Conservation (phyloP, 1,139 yeast genomes). For the Pichia sp. region DNA sequence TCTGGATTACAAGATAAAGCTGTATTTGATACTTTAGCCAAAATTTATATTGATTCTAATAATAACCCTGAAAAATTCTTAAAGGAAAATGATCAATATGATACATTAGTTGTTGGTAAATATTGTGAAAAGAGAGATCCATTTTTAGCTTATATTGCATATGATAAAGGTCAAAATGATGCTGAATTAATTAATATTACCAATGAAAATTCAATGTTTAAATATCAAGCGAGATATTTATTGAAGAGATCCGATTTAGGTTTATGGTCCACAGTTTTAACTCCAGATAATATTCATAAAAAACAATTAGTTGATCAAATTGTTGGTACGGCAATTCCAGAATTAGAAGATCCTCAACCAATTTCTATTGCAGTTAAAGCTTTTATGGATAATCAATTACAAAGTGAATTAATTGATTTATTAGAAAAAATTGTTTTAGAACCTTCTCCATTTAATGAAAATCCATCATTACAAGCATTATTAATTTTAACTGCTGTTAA, state of each 20-base stretch:
- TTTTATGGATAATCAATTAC: conserved; percentile 92
- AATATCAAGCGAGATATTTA: conserved; percentile 95
- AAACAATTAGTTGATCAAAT: conserved; percentile 90
- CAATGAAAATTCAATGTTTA: conserved; percentile 96
- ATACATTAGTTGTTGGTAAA: conserved; percentile 90
- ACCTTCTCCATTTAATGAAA: conserved; percentile 95
- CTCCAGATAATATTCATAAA: conserved; percentile 75
- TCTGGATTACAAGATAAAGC: conserved; percentile 90
- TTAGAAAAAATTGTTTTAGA: conserved; percentile 93
- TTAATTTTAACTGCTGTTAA: conserved; percentile 90
- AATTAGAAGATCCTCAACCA: conserved; percentile 91
- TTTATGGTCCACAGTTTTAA: conserved; percentile 77
- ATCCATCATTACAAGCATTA: conserved; percentile 90
- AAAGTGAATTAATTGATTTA: conserved; percentile 86
- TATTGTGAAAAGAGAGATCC: conserved; percentile 99
- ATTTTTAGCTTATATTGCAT: conserved; percentile 92
- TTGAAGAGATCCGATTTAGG: conserved; percentile 75
- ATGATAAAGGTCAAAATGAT: conserved; percentile 91
- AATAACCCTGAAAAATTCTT: conserved; percentile 96
- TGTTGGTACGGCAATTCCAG: conserved; percentile 95
- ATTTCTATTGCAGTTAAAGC: conserved; percentile 95
- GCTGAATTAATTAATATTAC: conserved; percentile 85
- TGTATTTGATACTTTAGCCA: conserved; percentile 90
- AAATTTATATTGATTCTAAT: conserved; percentile 95
- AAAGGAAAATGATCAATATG: conserved; percentile 83